phyloP scores from a whole-genome alignment of 2,329 filamentous ascomycete genomes.

The Aspergillus chevalieri region DNA sequence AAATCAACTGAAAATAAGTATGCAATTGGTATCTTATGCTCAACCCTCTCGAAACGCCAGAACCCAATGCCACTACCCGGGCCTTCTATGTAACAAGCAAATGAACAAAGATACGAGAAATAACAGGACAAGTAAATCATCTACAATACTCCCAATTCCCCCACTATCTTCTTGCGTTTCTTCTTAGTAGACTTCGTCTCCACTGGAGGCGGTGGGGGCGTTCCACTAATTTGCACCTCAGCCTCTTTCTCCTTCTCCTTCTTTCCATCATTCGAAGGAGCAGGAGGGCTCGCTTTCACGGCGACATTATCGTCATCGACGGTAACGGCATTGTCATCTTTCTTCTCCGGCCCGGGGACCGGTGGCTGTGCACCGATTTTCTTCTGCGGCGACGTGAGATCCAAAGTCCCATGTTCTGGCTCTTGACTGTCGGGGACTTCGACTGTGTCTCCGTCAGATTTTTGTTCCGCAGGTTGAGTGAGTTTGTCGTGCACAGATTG shows the following conservation, averaged over 20 bases:
- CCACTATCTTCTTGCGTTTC: background rate
- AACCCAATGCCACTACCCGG: background rate
- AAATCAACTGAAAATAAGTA: background rate
- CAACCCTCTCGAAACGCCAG: background rate
- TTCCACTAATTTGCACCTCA: constrained; percentile 21
- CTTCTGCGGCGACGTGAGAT: background rate
- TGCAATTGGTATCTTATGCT: background rate
- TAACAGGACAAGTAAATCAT: background rate
- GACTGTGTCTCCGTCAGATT: constrained; percentile 11
- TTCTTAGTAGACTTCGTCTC: background rate
- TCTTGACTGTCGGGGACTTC: constrained; percentile 29
- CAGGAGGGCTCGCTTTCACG: background rate
- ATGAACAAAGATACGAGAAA: background rate
- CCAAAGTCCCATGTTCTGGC: background rate
- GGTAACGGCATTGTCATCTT: background rate
- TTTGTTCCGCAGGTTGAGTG: background rate
- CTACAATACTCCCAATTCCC: background rate
- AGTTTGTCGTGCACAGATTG: background rate
- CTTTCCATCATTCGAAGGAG: background rate
- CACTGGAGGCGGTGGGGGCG: constrained; percentile 13
- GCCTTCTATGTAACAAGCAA: background rate
- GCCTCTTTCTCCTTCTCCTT: constrained; percentile 1
- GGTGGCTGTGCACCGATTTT: too few relatives aligned
- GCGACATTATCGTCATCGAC: background rate
- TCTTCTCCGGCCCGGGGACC: background rate